Base-by-base conservation (phyloP, 2,329 filamentous ascomycete genomes). In the Gremmenia infestans region DNA sequence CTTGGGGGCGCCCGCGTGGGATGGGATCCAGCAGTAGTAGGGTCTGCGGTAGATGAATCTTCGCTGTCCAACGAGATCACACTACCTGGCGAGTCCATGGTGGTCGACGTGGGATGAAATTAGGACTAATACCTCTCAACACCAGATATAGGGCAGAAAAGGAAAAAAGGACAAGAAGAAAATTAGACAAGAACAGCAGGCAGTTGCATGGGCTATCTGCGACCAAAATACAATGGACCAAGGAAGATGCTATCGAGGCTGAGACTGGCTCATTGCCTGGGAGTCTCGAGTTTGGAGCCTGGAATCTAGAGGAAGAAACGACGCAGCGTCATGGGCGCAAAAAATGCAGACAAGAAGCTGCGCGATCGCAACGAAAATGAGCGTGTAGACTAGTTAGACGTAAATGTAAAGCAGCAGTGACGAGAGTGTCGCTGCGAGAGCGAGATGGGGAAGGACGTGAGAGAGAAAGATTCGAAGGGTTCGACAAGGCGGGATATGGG, bases 41-140 rank as follows among this genome's bases (percentile, higher is more conserved):
- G 56, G 50, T 61, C 61, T 55, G 61, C 60, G 40, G 60, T 57
- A 43, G 62, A 62, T 28, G 60, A 68, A 54, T 70, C 69, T 42
- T 66, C 68, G 28, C 54, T 63, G 63, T 68, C 55, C 52, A 49
- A 51, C 46, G 57, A 57, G 48, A 58, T 36, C 12, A 65, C 61
- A 55, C 64, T 68, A 46, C 54, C 55, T 53, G 64, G 56, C 22
- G 58, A 56, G 15, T 65, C 66, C 64, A 68, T 68, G 36, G n/a
- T 59, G 42, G 53, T 32, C 28, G 28, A 32, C 28, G 28, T 12
- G 28, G 28, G 28, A 32, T 32, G 28, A 32, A 40, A 53, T 56
- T 49, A 58, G 56, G n/a, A 39, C 39, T 48, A 46, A 54, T 50
- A 40, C 46, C 53, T 40, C 57, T 48, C 28, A 37, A 56, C 54